A percentile compares a stretch with the other conserved stretches of the same genome.
phyloP scores from a whole-genome alignment of 352 stramenopile species.

The Globisporangium barbulae region DNA sequence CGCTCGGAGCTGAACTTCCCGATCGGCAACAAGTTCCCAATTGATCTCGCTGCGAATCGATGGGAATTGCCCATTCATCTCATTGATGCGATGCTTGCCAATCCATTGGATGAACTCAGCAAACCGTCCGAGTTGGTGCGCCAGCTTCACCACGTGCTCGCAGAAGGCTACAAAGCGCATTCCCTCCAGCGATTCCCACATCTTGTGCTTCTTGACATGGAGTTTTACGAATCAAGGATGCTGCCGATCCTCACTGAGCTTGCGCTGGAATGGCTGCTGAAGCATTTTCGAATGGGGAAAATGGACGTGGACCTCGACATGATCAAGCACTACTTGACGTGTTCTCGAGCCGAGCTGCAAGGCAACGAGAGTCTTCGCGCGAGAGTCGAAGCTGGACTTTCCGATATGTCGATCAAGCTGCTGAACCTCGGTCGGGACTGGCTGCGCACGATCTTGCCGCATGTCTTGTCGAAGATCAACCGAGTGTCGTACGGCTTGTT shows the following conservation, averaged over 20 bases:
- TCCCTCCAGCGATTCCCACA: slow-evolving; percentile 97
- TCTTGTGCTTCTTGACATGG: slow-evolving; percentile 95
- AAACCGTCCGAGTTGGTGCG: slow-evolving; percentile 24
- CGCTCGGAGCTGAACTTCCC: slow-evolving; percentile 91
- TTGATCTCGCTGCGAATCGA: slow-evolving; percentile 86
- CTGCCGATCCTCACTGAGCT: slow-evolving; percentile 92
- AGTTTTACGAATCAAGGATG: slow-evolving; percentile 94
- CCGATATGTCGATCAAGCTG: slow-evolving; percentile 93
- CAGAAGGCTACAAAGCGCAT: slow-evolving; percentile 91
- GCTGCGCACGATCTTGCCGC: slow-evolving; percentile 97
- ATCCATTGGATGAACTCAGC: not conserved
- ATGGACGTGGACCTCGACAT: slow-evolving; percentile 86
- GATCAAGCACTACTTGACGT: slow-evolving; percentile 70
- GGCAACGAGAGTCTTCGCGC: slow-evolving; percentile 73
- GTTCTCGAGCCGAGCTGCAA: slow-evolving; percentile 53
- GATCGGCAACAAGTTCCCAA: slow-evolving; percentile 90
- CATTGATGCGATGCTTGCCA: slow-evolving; percentile 92
- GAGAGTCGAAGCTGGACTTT: slow-evolving; percentile 72
- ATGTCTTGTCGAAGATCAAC: slow-evolving; percentile 99
- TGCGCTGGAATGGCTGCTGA: slow-evolving; percentile 77
- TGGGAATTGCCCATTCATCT: slow-evolving; percentile 93
- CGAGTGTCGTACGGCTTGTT: slow-evolving; percentile 98
- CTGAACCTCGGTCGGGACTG: slow-evolving; percentile 98
- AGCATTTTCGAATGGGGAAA: slow-evolving; percentile 91
- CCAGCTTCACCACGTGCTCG: slow-evolving; percentile 88